Base-by-base conservation (phyloP, 2,329 filamentous ascomycete genomes). In the Ophiostoma fasciatum region DNA sequence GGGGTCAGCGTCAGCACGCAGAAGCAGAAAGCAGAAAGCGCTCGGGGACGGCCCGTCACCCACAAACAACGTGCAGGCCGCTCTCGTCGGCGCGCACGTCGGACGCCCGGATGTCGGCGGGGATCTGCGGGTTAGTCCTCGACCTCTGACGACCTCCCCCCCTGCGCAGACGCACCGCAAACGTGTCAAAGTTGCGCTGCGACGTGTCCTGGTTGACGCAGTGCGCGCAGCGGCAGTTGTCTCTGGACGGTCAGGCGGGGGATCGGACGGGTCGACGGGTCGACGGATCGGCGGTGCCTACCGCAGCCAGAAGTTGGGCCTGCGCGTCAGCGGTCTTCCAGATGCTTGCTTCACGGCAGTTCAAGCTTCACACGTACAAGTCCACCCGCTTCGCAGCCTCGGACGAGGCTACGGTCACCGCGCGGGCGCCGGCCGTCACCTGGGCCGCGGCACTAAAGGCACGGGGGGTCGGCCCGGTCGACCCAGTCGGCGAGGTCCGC, bases 141-240 rank as follows among this genome's bases (percentile, higher is more conserved):
- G 18, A 43, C 42, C 33, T 34, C 38, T 38, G 11, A 15, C 27
- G 7, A 19, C 7, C 23, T 25, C 9, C 13, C 10, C 4, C 11
- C 23, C 4, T 13, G 11, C 23, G 20, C 8, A 26, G 8, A 48
- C 61, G 45, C 51, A 80, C 73, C 38, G 66, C 62, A 46, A 82
- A 82, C 0, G 74, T 82, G 48, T 83, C 68, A 37, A 80, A 63
- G 34, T 70, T 67, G 19, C 78, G 62, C 54, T 87, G 81, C 52
- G 66, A 72, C 5, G 81, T 87, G 42, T 75, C 69, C 38, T 70
- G 68, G 52, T 84, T 77, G 18, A 80, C 64, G 50, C 81, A 85
- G 41, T 60, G 52, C 2, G 54, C 47, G 50, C 80, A 87, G 40
- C 74, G 76, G 49, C 81, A 87, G 48, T 82, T 79, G 47, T 85